Evolutionary conservation across 1,284 basidiomycete species (phyloP), one percentile per base, ranked within the genome.

Genomic region (Pseudozyma hubeiensis): DNA sequence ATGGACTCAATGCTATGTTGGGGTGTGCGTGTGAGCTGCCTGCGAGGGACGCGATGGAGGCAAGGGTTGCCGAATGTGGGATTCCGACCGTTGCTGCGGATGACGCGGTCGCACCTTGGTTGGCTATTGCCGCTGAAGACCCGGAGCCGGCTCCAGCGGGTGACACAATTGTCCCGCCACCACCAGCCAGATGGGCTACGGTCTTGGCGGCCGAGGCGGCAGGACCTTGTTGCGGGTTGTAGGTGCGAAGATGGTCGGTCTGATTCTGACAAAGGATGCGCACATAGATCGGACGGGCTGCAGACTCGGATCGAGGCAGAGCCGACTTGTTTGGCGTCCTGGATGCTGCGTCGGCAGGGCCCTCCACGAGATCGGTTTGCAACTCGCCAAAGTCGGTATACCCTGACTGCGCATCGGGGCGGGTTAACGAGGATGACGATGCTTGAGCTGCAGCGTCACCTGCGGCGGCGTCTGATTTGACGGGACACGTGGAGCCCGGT

Each of bases 261-360:
- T 73, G 59, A 40, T 81, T 81, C 44, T 81, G 74, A 24, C 65
- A 77, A n/a, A 81, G 64, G 40, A 78, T 70, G 46, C 69, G 57
- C 7, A 78, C 77, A 50, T 71, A 78, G 49, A 74, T 54, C 14
- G 61, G 62, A 13, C 61, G 57, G 5, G 53, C 45, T n/a, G 44
- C 47, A 5, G 46, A 41, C n/a, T 64, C 62, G 39, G 57, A 41
- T 2, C 34, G 9, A 37, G 41, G 24, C 7, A 37, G 52, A 7
- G 44, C 33, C 3, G 55, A 31, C 10, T 29, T 43, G 35, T 30
- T 43, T 2, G 50, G 24, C 33, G 33, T 53, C n/a, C 39, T 39
- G n/a, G 46, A 30, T 9, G 46, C 50, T 29, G 37, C 35, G 14
- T 73, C 65, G 4, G 44, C 35, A 5, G 53, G 48, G 0, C 62